These are phyloP conservation scores for Caloboletus firmus DNA, from an alignment of 1,284 basidiomycete species.

Conservation along the genomic window DNA sequence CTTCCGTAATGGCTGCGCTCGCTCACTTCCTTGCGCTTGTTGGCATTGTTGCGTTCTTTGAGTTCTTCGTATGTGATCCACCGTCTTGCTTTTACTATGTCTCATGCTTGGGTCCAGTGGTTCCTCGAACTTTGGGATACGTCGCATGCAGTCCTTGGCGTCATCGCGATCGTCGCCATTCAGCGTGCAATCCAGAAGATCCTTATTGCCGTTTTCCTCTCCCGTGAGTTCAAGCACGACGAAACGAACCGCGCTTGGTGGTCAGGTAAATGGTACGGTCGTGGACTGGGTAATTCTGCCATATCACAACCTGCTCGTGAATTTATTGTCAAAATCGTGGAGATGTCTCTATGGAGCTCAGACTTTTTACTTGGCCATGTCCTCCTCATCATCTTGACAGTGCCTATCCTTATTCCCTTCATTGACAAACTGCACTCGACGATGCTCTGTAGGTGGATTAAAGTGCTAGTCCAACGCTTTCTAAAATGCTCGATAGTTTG, in stretches of 20 bases:
- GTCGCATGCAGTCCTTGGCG: constrained; percentile 88
- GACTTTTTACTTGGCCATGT: constrained; percentile 86
- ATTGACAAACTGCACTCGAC: constrained; percentile 87
- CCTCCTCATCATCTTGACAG: constrained; percentile 81
- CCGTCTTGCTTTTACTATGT: not conserved
- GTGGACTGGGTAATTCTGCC: constrained; percentile 83
- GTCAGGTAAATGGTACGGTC: constrained; percentile 98
- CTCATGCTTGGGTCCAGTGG: constrained; percentile 59
- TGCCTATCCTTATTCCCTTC: constrained; percentile 84
- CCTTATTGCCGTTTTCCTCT: constrained; percentile 88
- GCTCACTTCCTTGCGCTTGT: constrained; percentile 81
- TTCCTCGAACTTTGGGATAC: constrained; percentile 97
- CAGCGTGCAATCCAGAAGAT: constrained; percentile 93
- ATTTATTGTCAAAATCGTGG: constrained; percentile 96
- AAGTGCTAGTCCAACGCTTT: not conserved
- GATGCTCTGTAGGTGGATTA: constrained; percentile 72
- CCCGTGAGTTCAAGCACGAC: constrained; percentile 95
- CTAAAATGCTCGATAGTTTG: constrained; percentile 56
- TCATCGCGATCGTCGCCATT: constrained; percentile 83
- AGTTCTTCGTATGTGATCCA: constrained; percentile 80
- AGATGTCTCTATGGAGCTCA: constrained; percentile 92
- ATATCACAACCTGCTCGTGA: constrained; percentile 94
- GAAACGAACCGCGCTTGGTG: constrained; percentile 98
- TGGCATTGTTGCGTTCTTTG: constrained; percentile 87
- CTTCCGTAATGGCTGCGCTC: constrained; percentile 85